phyloP scores from a whole-genome alignment of 2,329 filamentous ascomycete species.

The Fusarium secorum region DNA sequence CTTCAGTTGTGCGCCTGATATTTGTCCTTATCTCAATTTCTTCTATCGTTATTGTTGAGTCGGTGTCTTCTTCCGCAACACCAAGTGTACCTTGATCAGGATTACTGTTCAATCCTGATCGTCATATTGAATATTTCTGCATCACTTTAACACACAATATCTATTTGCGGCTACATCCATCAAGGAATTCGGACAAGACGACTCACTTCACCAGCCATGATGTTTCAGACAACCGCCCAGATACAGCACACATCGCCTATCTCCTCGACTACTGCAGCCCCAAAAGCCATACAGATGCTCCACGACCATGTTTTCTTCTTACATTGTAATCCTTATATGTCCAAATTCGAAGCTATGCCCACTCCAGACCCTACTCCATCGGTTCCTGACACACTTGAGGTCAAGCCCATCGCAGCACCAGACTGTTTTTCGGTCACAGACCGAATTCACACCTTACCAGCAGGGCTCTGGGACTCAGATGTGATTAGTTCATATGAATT shows the following conservation, averaged over 20 bases:
- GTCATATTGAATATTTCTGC: neutral
- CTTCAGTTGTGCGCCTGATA: neutral
- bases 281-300: slow-evolving; percentile 54
- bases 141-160: neutral
- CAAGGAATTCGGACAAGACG: neutral
- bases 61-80: slow-evolving; percentile 1
- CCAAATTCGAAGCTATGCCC: slow-evolving; percentile 51
- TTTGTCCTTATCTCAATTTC: neutral
- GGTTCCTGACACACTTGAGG: slow-evolving; percentile 42
- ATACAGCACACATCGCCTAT: slow-evolving; percentile 55
- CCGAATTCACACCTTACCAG: slow-evolving; percentile 60
- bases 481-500: slow-evolving; percentile 64
- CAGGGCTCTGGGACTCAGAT: slow-evolving; percentile 63
- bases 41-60: neutral
- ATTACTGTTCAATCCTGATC: too few relatives aligned
- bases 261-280: slow-evolving; percentile 48
- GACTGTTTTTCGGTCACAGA: slow-evolving; percentile 59
- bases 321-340: slow-evolving; percentile 60
- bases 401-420: slow-evolving; percentile 41
- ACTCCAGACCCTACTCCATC: slow-evolving; percentile 13
- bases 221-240: slow-evolving; percentile 55
- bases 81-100: neutral
- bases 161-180: neutral
- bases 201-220: slow-evolving; percentile 42
- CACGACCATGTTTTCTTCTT: slow-evolving; percentile 63